phyloP scores from a whole-genome alignment of 2,329 filamentous ascomycete species.

The Fusarium papillatum region DNA sequence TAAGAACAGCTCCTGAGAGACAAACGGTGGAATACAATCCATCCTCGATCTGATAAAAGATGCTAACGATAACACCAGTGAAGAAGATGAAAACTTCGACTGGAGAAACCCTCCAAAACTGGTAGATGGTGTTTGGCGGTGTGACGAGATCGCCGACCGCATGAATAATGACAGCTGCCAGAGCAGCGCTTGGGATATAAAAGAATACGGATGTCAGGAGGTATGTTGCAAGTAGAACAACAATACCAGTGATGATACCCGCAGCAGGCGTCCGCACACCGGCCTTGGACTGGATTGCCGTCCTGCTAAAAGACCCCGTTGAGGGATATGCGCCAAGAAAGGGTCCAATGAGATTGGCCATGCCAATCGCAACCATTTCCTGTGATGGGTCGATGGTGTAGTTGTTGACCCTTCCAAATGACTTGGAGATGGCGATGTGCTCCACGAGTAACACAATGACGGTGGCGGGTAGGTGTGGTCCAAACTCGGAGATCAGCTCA shows the following conservation, averaged over 20 bases:
- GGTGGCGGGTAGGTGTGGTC: conserved; percentile 81
- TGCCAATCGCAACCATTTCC: conserved; percentile 93
- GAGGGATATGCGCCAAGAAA: conserved; percentile 94
- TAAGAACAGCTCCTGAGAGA: conserved; percentile 81
- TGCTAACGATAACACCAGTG: conserved; percentile 88
- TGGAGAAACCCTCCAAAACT: conserved; percentile 95
- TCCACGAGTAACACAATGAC: conserved; percentile 97
- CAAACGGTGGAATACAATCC: conserved; percentile 91
- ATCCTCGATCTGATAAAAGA: conserved; percentile 91
- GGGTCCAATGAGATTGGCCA: conserved; percentile 90
- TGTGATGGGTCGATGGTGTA: conserved; percentile 97
- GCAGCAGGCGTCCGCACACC: conserved; percentile 89
- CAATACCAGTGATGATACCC: conserved; percentile 74
- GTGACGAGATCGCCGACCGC: conserved; percentile 95
- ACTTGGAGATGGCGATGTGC: conserved; percentile 97
- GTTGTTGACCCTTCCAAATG: conserved; percentile 95
- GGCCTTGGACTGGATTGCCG: conserved; percentile 97
- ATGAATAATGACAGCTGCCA: conserved; percentile 94
- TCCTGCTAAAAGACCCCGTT: conserved; percentile 96
- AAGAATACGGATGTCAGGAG: conserved; percentile 90
- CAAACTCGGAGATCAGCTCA: conserved; percentile 77
- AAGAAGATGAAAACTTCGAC: conserved; percentile 95
- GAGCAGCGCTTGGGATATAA: conserved; percentile 87
- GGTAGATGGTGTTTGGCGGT: conserved; percentile 90
- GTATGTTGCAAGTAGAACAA: conserved; percentile 93